Conservation (phyloP, 768 basidiomycete genomes). For the Calvatia gigantea region DNA sequence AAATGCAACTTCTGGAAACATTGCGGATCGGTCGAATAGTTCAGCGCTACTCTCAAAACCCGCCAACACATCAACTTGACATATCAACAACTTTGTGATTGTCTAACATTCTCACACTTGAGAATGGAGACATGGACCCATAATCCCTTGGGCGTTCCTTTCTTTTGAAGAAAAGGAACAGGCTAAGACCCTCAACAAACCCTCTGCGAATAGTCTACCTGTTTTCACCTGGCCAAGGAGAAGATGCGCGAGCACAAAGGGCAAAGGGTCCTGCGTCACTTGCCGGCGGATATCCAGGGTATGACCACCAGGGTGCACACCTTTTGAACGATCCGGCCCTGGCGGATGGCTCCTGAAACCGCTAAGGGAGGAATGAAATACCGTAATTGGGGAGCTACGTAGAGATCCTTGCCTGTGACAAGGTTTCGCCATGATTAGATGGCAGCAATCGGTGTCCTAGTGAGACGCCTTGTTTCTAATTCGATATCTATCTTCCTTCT, state of each 20-base stretch:
- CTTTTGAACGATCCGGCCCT: slow-evolving; percentile 3
- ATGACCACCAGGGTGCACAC: neutral
- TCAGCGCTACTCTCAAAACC: neutral
- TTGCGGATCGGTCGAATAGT: neutral
- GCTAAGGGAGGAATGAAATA: neutral
- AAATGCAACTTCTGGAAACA: neutral
- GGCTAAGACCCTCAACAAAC: neutral
- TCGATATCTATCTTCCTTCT: too few species aligned
- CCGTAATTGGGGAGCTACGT: neutral
- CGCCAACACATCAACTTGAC: neutral
- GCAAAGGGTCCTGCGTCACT: neutral
- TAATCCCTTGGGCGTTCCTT: neutral
- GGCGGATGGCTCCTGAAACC: neutral
- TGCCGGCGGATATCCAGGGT: slow-evolving; percentile 11
- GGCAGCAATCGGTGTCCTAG: neutral
- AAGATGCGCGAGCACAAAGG: neutral
- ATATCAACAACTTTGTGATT: neutral
- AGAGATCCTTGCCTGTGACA: neutral
- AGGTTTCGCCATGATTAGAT: neutral
- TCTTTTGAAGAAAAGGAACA: neutral
- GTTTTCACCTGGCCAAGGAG: neutral
- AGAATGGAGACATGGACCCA: neutral
- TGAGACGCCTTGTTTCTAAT: neutral
- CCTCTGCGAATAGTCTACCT: slow-evolving; percentile 1
- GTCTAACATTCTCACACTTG: neutral